Base-by-base conservation (phyloP, 2,329 filamentous ascomycete genomes). In the Conoideocrella luteorostrata region DNA sequence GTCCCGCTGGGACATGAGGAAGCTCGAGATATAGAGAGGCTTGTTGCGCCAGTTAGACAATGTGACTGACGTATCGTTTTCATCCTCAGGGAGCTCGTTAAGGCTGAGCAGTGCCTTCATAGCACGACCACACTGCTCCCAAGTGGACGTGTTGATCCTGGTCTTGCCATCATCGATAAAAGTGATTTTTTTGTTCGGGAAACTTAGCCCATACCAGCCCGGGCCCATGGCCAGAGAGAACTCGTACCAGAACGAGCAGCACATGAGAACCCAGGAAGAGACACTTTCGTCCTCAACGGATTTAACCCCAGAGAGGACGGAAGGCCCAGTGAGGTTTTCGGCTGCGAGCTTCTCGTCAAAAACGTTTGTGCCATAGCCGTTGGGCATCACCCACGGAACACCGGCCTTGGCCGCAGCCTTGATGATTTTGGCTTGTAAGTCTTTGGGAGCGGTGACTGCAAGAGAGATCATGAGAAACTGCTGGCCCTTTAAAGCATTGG, bases 1-100 rank as follows among this genome's bases (percentile, higher is more conserved):
- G 9, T 86, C 81, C 10, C 70, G 68, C 58, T 87, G 83, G 46
- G 62, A 77, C 47, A 80, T 51, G 10, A 64, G 57, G 62, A 84
- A 86, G 47, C 75, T 80, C 7, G 66, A 68, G 10, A 82, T 51
- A 51, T 70, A 77, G 2, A 82, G 54, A 0, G 53, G 49, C 39
- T 69, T 67, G 57, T 81, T 77, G 3, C 17, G 61, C 50, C 52
- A 67, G 48, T 37, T 64, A 53, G 24, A 78, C 29, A 17, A 51
- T 0, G 47, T 32, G 12, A 32, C n/a, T 32, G 6, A 5, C 29
- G 38, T 47, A 48, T 65, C 62, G 6, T 50, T 49, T 42, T 61
- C 15, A 53, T 50, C 67, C 56, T 49, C 70, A 70, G 52, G 71
- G 63, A 71, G 54, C 38, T 64, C 61, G 23, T 69, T 69, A 2